Percentiles rank a stretch among this genome's conserved stretches.
Conservation (phyloP, 2,329 filamentous ascomycete species). For the Alternaria triticimaculans region DNA sequence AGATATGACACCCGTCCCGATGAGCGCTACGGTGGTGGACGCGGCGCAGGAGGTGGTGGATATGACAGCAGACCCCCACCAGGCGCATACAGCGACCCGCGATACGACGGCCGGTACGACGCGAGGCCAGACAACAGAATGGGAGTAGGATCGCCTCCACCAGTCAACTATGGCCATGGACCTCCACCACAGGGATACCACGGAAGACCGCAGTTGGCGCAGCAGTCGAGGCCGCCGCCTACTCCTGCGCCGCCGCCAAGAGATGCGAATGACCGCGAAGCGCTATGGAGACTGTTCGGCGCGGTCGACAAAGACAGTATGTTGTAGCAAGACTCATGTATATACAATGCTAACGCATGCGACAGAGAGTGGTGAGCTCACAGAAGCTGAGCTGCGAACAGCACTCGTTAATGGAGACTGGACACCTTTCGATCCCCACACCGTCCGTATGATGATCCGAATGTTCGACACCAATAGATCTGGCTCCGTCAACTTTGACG, state of each 20-base stretch:
- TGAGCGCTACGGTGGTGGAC: slow-evolving; percentile 44
- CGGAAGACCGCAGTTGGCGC: slow-evolving; percentile 66
- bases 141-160: slow-evolving; percentile 55
- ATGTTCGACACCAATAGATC: slow-evolving; percentile 97
- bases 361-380: slow-evolving; percentile 77
- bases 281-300: slow-evolving; percentile 82
- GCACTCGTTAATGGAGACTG: slow-evolving; percentile 97
- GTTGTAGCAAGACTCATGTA: slow-evolving; percentile 11
- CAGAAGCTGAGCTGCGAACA: slow-evolving; percentile 83
- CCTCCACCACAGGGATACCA: slow-evolving; percentile 68
- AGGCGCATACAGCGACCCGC: slow-evolving; percentile 49
- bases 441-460: slow-evolving; percentile 98
- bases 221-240: slow-evolving; percentile 49
- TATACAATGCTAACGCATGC: slow-evolving; percentile 9
- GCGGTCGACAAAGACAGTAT: slow-evolving; percentile 86
- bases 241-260: slow-evolving; percentile 59
- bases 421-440: slow-evolving; percentile 90
- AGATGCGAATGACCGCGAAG: slow-evolving; percentile 69
- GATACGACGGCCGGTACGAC: slow-evolving; percentile 41
- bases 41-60: slow-evolving; percentile 21
- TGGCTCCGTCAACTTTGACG: slow-evolving; percentile 89
- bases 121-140: slow-evolving; percentile 31
- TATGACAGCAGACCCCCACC: slow-evolving; percentile 46
- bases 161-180: slow-evolving; percentile 59
- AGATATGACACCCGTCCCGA: slow-evolving; percentile 46